These are phyloP conservation scores for Nakaseomyces bracarensis DNA, from an alignment of 1,139 yeast genomes.

Conservation along the genomic window DNA sequence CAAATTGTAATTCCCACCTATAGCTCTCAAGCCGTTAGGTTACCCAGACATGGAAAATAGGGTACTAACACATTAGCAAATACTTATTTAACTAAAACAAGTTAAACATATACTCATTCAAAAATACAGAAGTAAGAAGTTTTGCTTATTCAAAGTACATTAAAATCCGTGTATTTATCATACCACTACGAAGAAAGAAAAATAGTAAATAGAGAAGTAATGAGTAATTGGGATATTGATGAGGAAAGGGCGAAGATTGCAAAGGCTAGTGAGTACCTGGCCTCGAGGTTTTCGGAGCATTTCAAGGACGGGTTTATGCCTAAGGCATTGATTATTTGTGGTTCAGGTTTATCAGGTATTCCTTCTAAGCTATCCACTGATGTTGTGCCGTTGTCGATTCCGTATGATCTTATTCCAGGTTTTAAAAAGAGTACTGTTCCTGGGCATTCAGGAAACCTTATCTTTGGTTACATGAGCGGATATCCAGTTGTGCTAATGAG, in stretches of 20 bases:
- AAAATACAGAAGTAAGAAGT: too few species aligned
- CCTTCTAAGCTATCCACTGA: slow-evolving; percentile 42
- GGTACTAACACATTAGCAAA: too few species aligned
- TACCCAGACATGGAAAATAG: too few species aligned
- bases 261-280: slow-evolving; percentile 5
- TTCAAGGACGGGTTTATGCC: slow-evolving; percentile 8
- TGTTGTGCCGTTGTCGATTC: slow-evolving; percentile 39
- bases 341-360: slow-evolving; percentile 89
- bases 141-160: too few species aligned
- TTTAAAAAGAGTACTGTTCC: slow-evolving; percentile 75
- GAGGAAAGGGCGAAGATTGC: slow-evolving; percentile 12
- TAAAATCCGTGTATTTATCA: too few species aligned
- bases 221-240: slow-evolving; percentile 11
- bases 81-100: too few species aligned
- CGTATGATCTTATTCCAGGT: slow-evolving; percentile 69
- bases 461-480: slow-evolving; percentile 65
- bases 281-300: background rate
- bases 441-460: slow-evolving; percentile 80
- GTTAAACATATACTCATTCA: too few species aligned
- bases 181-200: too few species aligned
- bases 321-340: slow-evolving; percentile 74
- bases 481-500: slow-evolving; percentile 90
- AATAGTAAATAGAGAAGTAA: too few species aligned
- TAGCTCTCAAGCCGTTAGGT: too few species aligned
- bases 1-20: too few species aligned